Base-by-base conservation (phyloP, 495 filamentous ascomycete genomes). In the Glonium stellatum region DNA sequence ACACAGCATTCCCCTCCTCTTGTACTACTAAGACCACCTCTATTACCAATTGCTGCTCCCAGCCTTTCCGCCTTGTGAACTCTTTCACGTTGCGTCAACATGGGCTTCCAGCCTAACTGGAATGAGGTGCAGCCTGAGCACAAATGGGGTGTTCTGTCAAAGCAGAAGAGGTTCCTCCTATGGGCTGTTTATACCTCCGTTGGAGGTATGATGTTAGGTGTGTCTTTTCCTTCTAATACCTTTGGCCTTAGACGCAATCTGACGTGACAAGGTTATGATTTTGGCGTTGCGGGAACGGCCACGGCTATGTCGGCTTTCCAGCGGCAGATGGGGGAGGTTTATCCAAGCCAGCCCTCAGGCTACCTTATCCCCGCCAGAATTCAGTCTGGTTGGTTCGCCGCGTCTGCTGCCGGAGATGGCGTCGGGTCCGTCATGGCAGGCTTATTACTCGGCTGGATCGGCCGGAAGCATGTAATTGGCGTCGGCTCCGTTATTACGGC, bases 221-320 rank as follows among this genome's bases (percentile, higher is more conserved):
- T 10, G 4, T 15, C 31, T 51, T 27, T 31, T 6, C 23, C 48
- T 51, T 25, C 48, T 51, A 23, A 25, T 27, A 1, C 19, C 12
- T 15, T 15, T 27, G 9, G 19, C 23, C n/a, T 22, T 4, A 25
- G 5, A 15, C 6, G 6, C 6, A 31, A 15, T 51, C 21, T 25
- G 10, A 23, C 48, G 0, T 25, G 5, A 8, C 21, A 18, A 55
- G 53, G 53, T 12, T 55, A 36, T 31, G 53, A 55, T 23, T 55
- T 39, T 23, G 25, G 53, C 2, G 19, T 42, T 5, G 53, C 53
- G 15, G 53, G 53, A 11, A 55, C 53, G 4, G 25, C 34, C 15
- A 55, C 53, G 11, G 53, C 53, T 8, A 12, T 39, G 15, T 31
- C 53, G 4, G 53, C 53, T 25, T 55, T 55, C 31, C 53, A 55